Evolutionary conservation across 108 stramenopile species (phyloP), one percentile per base, ranked within the genome.

Genomic region (Fistulifera pelliculosa): DNA sequence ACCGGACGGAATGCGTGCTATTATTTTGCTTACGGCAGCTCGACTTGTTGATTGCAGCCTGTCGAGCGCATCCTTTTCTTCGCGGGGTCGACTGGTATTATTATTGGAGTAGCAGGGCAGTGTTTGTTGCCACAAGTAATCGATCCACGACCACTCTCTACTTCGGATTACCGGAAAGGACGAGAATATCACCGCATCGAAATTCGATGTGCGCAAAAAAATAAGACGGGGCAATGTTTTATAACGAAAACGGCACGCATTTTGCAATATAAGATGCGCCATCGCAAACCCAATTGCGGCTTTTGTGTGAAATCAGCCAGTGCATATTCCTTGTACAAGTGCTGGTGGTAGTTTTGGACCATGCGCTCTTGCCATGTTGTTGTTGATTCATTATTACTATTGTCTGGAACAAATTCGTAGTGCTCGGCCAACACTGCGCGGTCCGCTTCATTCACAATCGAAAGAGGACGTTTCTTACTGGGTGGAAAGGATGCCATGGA

Each of bases 361-460:
- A 89, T 93, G 27, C 87, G 79, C 17, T 82, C 80, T 57, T 89
- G 80, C 91, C 91, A 93, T 17, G 83, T 67, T 45, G 44, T 8
- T 45, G 44, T 19, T 21, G n/a, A n/a, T n/a, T n/a, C n/a, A n/a
- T n/a, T n/a, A n/a, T 17, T 6, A 17, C 11, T 17, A 4, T 45
- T 11, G 16, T 47, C 19, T 2, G 75, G 69, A 53, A 76, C 40
- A 51, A 76, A 76, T 14, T 56, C 35, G 27, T 76, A 68, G 24
- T 56, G 50, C 35, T 64, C 41, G 38, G 49, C 41, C 23, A 76
- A 1, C 2, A 41, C 44, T 31, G 38, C 44, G 19, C 16, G 16
- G 44, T 45, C 44, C 7, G 44, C 44, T 19, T 45, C 44, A 11
- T 3, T 45, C 6, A 52, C 56, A 11, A 70, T 65, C 11, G 61